A percentile compares a stretch with the other conserved stretches of the same genome.
Conservation (phyloP, 2,329 filamentous ascomycete genomes). For the Claviceps monticola region DNA sequence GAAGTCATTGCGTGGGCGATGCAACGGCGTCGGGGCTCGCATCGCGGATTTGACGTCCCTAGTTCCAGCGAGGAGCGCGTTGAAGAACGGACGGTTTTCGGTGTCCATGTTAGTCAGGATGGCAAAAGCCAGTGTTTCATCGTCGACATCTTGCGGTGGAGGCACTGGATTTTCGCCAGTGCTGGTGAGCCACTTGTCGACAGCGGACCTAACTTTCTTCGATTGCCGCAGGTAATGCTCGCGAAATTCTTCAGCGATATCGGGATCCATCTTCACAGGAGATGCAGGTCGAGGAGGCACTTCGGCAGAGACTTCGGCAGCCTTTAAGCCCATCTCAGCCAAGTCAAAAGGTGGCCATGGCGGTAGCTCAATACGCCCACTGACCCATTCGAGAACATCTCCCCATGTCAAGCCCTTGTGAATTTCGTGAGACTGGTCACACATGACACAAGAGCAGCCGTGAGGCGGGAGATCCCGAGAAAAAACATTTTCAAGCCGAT, state of each 20-base stretch:
- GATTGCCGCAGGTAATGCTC: constrained; percentile 87
- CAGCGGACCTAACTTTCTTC: constrained; percentile 80
- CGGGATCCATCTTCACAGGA: constrained; percentile 69
- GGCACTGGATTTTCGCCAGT: constrained; percentile 62
- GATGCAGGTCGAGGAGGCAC: constrained; percentile 42
- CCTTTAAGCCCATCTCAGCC: constrained; percentile 45
- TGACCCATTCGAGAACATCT: constrained; percentile 85
- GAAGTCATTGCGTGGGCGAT: constrained; percentile 55
- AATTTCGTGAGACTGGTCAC: constrained; percentile 46
- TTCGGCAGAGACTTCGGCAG: constrained; percentile 48
- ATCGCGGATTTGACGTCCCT: constrained; percentile 40
- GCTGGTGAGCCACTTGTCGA: constrained; percentile 77
- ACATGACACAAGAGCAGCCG: constrained; percentile 78
- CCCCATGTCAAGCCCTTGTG: constrained; percentile 79
- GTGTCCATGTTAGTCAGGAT: constrained; percentile 76
- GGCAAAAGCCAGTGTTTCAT: constrained; percentile 86
- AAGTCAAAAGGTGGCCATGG: constrained; percentile 80
- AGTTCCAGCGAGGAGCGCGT: constrained; percentile 56
- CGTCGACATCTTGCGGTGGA: constrained; percentile 78
- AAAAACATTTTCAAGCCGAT: constrained; percentile 88
- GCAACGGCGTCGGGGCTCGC: constrained; percentile 55
- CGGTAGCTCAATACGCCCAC: constrained; percentile 74
- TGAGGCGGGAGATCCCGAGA: constrained; percentile 79
- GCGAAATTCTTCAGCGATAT: constrained; percentile 84
- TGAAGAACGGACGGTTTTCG: constrained; percentile 67